These are phyloP conservation scores for Trypanosoma congolense DNA, from an alignment of 208 protist species.

Conservation along the genomic window DNA sequence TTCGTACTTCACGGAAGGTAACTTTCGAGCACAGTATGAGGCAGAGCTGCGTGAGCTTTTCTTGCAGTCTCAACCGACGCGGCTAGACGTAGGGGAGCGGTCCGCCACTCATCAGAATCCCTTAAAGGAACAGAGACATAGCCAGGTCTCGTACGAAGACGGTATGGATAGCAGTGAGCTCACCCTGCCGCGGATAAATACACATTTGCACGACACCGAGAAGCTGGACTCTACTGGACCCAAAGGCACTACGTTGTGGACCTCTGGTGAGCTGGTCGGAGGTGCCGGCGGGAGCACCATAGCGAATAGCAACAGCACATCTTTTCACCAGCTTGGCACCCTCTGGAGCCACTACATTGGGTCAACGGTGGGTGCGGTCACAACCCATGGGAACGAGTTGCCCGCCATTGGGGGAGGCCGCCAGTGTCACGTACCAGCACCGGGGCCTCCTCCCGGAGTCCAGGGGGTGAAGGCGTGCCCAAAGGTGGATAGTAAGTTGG, in stretches of 20 bases:
- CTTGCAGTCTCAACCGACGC: slow-evolving; percentile 18
- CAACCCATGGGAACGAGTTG: slow-evolving; percentile 1
- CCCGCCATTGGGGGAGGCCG: slow-evolving; percentile 17
- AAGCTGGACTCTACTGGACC: slow-evolving; percentile 1
- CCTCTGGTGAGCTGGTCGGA: not conserved
- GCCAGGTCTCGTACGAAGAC: not conserved
- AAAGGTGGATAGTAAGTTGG: slow-evolving; percentile 10
- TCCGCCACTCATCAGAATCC: not conserved
- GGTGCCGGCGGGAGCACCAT: not conserved
- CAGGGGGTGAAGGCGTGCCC: slow-evolving; percentile 5
- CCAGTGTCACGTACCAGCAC: slow-evolving; percentile 3
- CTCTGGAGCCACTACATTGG: slow-evolving; percentile 40
- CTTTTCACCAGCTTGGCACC: slow-evolving; percentile 29
- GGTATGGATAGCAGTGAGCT: not conserved
- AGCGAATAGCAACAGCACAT: not conserved
- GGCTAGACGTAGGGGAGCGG: not conserved
- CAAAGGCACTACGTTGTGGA: slow-evolving; percentile 1
- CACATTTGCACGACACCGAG: slow-evolving; percentile 1
- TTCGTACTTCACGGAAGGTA: slow-evolving; percentile 77
- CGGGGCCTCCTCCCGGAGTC: not conserved
- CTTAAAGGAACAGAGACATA: not conserved
- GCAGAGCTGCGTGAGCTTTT: slow-evolving; percentile 61
- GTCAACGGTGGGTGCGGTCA: not conserved
- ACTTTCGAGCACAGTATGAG: slow-evolving; percentile 77
- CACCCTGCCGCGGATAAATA: slow-evolving; percentile 8